These are phyloP conservation scores for Borovskyia barvae DNA, from an alignment of 208 protist genomes.

Conservation along the genomic window DNA sequence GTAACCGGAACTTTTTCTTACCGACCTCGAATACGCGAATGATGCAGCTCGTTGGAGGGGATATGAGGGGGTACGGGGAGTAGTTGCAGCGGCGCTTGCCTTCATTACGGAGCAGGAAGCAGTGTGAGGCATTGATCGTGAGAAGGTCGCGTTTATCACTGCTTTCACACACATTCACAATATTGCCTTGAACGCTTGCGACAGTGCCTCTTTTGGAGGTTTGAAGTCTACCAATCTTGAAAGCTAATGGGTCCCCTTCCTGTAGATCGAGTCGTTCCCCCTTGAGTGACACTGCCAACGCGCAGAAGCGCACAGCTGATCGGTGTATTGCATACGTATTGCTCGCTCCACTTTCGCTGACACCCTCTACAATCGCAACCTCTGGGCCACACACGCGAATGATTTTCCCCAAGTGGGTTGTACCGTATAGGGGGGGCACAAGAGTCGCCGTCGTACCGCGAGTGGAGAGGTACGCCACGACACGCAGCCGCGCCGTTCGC, in stretches of 20 bases:
- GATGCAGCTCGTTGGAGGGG: slow-evolving; percentile 53
- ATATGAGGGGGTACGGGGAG: slow-evolving; percentile 56
- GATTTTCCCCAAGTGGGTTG: slow-evolving; percentile 66
- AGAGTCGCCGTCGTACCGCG: slow-evolving; percentile 63
- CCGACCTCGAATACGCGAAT: slow-evolving; percentile 84
- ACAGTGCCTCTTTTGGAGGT: slow-evolving; percentile 62
- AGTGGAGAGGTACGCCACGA: slow-evolving; percentile 72
- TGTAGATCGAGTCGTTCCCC: slow-evolving; percentile 13
- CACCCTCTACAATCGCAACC: slow-evolving; percentile 70
- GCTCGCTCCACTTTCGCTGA: slow-evolving; percentile 24
- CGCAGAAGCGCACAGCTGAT: slow-evolving; percentile 78
- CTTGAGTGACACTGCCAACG: slow-evolving; percentile 37
- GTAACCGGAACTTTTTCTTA: slow-evolving; percentile 63
- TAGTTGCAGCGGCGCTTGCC: slow-evolving; percentile 37
- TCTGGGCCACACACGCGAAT: slow-evolving; percentile 47
- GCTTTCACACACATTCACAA: slow-evolving; percentile 55
- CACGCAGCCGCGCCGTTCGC: slow-evolving; percentile 34
- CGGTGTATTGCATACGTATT: slow-evolving; percentile 44
- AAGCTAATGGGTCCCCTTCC: slow-evolving; percentile 55
- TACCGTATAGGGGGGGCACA: slow-evolving; percentile 75
- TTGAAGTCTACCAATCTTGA: slow-evolving; percentile 54
- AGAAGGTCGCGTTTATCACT: slow-evolving; percentile 56
- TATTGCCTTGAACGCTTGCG: slow-evolving; percentile 25
- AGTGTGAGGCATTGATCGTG: slow-evolving; percentile 43
- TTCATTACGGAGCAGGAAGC: slow-evolving; percentile 81